Percentiles rank a stretch among this genome's conserved stretches.
Evolutionary conservation across 768 basidiomycete genomes (phyloP).

Genomic region (Rhizopogon vesiculosus): DNA sequence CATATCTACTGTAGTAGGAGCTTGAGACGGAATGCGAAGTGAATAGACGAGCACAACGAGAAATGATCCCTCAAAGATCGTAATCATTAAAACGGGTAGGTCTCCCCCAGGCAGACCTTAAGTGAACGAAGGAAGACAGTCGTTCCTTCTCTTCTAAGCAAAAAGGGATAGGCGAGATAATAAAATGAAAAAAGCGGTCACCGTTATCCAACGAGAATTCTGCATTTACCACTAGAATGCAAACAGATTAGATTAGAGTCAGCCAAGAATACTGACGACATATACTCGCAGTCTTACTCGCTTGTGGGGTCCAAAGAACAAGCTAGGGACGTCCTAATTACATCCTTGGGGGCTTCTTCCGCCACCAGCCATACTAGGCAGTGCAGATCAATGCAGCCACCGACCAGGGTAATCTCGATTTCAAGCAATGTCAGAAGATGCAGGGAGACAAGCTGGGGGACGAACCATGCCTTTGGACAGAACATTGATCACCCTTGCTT

Average conservation of each 20-base stretch:
- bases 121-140: no score
- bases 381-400: slow-evolving; percentile 23
- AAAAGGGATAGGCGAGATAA: background rate
- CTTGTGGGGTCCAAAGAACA: background rate
- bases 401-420: slow-evolving; percentile 28
- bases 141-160: no score
- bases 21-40: background rate
- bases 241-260: background rate
- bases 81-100: background rate
- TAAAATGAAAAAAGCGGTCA: background rate
- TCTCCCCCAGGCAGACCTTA: no score
- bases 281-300: background rate
- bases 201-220: no score
- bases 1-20: no score
- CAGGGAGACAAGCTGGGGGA: slow-evolving; percentile 26
- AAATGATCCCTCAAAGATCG: background rate
- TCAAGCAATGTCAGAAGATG: slow-evolving; percentile 19
- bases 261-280: background rate
- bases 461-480: slow-evolving; percentile 23
- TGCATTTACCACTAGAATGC: background rate
- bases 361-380: slow-evolving; percentile 30
- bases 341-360: slow-evolving; percentile 33
- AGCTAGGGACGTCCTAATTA: slow-evolving; percentile 12
- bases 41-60: background rate
- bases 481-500: no score